phyloP scores from a whole-genome alignment of 108 stramenopile species.

The Nitzschia sp. region DNA sequence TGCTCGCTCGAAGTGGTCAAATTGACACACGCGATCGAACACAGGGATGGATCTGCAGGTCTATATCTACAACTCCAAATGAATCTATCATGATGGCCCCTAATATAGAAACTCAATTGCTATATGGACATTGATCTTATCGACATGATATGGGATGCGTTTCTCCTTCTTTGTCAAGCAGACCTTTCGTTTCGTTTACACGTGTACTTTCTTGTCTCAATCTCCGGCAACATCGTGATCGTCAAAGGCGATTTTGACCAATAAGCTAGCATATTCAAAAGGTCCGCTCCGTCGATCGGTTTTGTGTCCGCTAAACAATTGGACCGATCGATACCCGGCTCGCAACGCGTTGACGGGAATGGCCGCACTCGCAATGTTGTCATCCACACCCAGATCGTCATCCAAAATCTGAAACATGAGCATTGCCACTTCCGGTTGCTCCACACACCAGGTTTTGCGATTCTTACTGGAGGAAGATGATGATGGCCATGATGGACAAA shows the following conservation, averaged over 20 bases:
- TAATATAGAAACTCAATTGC: no score
- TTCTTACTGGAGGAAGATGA: neutral
- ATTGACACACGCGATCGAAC: no score
- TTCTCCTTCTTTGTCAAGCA: no score
- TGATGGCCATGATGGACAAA: conserved; percentile 63
- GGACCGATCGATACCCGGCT: conserved; percentile 71
- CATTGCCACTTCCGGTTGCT: conserved; percentile 74
- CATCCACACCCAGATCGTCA: conserved; percentile 57
- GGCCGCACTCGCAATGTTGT: conserved; percentile 70
- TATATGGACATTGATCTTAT: no score
- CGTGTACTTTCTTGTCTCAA: no score
- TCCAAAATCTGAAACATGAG: conserved; percentile 67
- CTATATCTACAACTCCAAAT: no score
- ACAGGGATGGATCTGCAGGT: no score
- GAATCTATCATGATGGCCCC: no score
- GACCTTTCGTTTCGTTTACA: no score
- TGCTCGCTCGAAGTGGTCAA: no score
- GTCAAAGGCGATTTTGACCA: conserved; percentile 25
- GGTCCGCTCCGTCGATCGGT: conserved; percentile 62
- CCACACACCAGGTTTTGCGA: conserved; percentile 44
- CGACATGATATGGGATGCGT: no score
- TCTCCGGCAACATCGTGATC: neutral
- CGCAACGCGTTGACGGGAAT: conserved; percentile 70
- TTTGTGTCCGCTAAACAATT: conserved; percentile 59
- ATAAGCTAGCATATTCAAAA: conserved; percentile 70